Conservation (phyloP, 352 stramenopile species). For the Globisporangium spiculum region DNA sequence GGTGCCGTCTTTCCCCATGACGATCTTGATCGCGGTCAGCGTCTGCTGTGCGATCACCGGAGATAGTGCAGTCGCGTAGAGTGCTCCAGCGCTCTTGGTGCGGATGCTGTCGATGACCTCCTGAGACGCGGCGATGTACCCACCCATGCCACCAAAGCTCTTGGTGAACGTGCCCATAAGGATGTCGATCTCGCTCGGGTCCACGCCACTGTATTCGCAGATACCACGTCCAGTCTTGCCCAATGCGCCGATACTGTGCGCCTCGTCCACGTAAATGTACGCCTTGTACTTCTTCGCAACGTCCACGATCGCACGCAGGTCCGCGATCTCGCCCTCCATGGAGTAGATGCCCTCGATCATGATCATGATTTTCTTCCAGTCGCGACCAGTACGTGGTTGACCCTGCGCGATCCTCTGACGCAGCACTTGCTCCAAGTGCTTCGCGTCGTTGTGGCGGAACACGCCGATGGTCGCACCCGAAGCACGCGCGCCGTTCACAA, state of each 20-base stretch:
- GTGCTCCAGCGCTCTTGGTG: constrained; percentile 34
- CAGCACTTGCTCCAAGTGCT: constrained; percentile 86
- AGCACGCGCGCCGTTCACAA: constrained; percentile 93
- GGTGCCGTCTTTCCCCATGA: constrained; percentile 94
- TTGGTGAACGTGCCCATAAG: constrained; percentile 98
- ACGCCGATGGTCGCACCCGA: constrained; percentile 87
- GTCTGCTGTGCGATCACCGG: constrained; percentile 60
- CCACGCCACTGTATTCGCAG: constrained; percentile 87
- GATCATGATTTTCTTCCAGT: constrained; percentile 96
- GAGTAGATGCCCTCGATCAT: constrained; percentile 85
- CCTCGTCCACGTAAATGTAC: constrained; percentile 95
- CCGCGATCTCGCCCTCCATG: constrained; percentile 73
- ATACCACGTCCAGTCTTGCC: constrained; percentile 87
- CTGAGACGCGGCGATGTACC: constrained; percentile 80
- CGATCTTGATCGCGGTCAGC: constrained; percentile 89
- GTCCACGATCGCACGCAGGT: constrained; percentile 85
- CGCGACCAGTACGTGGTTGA: constrained; percentile 84
- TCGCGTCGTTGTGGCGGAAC: constrained; percentile 95
- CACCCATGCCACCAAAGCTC: constrained; percentile 93
- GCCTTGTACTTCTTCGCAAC: constrained; percentile 93
- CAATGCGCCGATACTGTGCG: constrained; percentile 94
- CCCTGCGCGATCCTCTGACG: constrained; percentile 44
- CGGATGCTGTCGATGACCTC: background rate
- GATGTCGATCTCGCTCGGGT: constrained; percentile 91
- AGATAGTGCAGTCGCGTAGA: background rate